A percentile compares a stretch with the other conserved stretches of the same genome.
Evolutionary conservation across 352 stramenopile genomes (phyloP).

Genomic region (Globisporangium okanoganense): DNA sequence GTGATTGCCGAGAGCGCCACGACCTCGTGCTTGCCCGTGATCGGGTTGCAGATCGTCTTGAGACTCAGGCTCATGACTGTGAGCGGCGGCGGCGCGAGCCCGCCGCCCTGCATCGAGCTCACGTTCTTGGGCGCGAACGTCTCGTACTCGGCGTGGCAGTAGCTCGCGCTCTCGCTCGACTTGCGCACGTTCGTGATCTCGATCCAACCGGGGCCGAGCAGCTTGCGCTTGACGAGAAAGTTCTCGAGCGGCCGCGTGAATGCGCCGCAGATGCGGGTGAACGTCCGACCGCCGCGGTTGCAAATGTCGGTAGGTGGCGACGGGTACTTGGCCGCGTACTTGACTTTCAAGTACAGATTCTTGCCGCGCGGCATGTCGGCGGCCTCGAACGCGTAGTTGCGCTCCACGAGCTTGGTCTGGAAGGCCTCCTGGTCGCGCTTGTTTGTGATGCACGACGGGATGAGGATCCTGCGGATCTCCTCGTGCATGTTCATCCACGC

Average conservation of each 20-base stretch:
- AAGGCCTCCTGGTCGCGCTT: constrained; percentile 83
- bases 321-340: constrained; percentile 94
- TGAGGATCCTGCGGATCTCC: constrained; percentile 89
- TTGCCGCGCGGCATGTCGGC: constrained; percentile 92
- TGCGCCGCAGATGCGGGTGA: constrained; percentile 94
- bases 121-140: constrained; percentile 92
- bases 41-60: constrained; percentile 97
- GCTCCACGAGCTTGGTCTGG: constrained; percentile 93
- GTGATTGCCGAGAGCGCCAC: constrained; percentile 81
- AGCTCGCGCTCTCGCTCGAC: constrained; percentile 72
- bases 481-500: constrained; percentile 86
- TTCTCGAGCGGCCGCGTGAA: constrained; percentile 94
- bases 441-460: constrained; percentile 75
- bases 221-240: constrained; percentile 96
- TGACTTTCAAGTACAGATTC: constrained; percentile 97
- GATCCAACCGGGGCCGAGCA: constrained; percentile 98
- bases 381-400: constrained; percentile 98
- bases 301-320: constrained; percentile 81
- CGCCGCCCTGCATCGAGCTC: constrained; percentile 58
- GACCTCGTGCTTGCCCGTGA: constrained; percentile 96
- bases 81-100: constrained; percentile 86
- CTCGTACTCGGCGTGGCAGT: constrained; percentile 94
- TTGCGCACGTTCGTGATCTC: constrained; percentile 89
- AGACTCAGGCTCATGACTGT: constrained; percentile 96
- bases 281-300: constrained; percentile 86